A percentile compares a stretch with the other conserved stretches of the same genome.
Evolutionary conservation across 352 stramenopile species (phyloP).

Genomic region (Blastocystis sp.): DNA sequence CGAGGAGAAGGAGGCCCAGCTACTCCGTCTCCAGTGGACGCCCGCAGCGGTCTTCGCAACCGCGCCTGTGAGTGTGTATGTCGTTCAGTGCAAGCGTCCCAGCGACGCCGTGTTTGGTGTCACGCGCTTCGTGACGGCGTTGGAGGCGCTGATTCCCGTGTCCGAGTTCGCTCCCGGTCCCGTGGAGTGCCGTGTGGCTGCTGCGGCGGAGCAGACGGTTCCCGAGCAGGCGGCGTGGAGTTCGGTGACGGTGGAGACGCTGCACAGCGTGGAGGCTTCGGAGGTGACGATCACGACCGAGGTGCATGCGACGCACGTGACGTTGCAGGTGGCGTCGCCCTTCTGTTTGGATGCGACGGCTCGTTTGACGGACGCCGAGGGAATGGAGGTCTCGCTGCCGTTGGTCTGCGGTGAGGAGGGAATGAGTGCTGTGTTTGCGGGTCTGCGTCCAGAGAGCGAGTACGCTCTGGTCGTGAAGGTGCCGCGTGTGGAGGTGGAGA

Average conservation of each 20-base stretch:
- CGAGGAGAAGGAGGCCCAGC: background rate
- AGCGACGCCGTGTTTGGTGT: background rate
- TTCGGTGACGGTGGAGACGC: background rate
- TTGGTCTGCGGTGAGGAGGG: background rate
- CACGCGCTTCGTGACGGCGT: background rate
- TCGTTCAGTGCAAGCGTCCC: background rate
- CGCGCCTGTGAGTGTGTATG: background rate
- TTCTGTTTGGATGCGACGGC: constrained; percentile 13
- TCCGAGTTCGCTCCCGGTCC: background rate
- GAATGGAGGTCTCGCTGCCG: background rate
- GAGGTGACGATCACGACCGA: background rate
- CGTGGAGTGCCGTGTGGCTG: constrained; percentile 2
- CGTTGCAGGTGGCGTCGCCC: background rate
- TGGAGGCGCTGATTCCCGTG: background rate
- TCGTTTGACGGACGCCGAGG: background rate
- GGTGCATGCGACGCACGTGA: background rate
- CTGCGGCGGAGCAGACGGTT: background rate
- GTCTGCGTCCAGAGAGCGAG: background rate
- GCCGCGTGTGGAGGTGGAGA: background rate
- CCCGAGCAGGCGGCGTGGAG: background rate
- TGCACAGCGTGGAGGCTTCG: background rate
- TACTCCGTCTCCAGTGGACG: background rate
- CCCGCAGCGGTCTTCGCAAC: background rate
- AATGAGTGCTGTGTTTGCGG: background rate
- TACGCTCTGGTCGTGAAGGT: background rate